phyloP scores from a whole-genome alignment of 257 asterid genomes.

The Solanum peruvianum region DNA sequence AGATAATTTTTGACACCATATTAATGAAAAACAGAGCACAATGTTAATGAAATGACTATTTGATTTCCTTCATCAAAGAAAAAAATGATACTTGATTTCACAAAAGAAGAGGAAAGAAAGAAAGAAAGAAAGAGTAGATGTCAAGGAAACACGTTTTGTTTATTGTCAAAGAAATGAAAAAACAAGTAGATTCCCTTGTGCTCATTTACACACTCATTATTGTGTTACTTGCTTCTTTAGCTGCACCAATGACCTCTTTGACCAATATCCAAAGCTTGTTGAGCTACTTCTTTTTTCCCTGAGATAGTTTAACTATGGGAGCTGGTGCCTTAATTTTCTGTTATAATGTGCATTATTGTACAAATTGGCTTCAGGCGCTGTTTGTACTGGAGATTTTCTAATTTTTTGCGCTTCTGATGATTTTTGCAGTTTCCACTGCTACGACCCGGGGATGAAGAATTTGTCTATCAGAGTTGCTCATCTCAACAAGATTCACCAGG shows the following conservation, averaged over 20 bases:
- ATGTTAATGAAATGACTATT: background rate
- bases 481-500: slow-evolving; percentile 37
- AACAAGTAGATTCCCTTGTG: background rate
- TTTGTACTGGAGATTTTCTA: background rate
- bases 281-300: background rate
- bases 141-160: background rate
- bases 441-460: slow-evolving; percentile 66
- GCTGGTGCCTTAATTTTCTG: background rate
- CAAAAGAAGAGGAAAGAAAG: background rate
- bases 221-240: background rate
- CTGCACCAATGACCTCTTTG: background rate
- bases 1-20: slow-evolving; percentile 3
- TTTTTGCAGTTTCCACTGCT: slow-evolving; percentile 70
- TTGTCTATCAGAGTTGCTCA: slow-evolving; percentile 68
- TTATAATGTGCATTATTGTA: background rate
- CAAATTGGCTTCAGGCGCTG: background rate
- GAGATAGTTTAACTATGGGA: background rate
- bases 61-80: background rate
- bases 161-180: background rate
- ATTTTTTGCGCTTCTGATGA: background rate
- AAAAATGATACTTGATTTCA: background rate
- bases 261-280: background rate
- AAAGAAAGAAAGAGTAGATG: background rate
- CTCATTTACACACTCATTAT: background rate
- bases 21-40: background rate